Evolutionary conservation across 1,284 basidiomycete genomes (phyloP).

Genomic region (Athelia psychrophila): DNA sequence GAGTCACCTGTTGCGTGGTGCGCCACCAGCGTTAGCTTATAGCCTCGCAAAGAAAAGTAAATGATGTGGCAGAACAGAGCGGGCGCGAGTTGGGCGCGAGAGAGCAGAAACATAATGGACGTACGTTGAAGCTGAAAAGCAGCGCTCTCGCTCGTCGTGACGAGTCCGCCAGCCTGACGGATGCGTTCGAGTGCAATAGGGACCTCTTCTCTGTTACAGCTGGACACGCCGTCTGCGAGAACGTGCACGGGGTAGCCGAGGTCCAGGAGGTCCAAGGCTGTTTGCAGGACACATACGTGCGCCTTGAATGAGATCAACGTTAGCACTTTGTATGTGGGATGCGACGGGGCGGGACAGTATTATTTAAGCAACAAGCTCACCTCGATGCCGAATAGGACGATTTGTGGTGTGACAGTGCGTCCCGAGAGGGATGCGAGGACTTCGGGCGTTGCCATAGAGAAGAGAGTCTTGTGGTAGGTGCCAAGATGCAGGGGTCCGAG

Average conservation of each 20-base stretch:
- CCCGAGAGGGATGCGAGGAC: conserved; percentile 51
- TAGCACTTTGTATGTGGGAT: background rate
- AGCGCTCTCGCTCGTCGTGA: conserved; percentile 82
- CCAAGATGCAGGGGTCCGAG: conserved; percentile 59
- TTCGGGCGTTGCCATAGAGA: conserved; percentile 81
- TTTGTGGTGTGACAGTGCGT: conserved; percentile 48
- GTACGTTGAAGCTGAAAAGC: conserved; percentile 74
- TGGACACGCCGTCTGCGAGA: conserved; percentile 83
- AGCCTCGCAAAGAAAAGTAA: background rate
- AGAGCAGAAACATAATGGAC: too few species aligned
- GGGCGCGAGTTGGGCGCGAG: too few species aligned
- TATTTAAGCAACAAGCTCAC: conserved; percentile 32
- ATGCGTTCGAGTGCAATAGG: conserved; percentile 64
- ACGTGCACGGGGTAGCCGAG: conserved; percentile 62
- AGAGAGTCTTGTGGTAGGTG: conserved; percentile 69
- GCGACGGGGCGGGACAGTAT: conserved; percentile 9
- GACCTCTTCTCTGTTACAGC: conserved; percentile 72
- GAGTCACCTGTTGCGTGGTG: conserved; percentile 54
- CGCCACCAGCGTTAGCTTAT: conserved; percentile 9
- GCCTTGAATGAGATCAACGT: conserved; percentile 48
- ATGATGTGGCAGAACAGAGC: background rate
- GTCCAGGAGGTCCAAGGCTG: conserved; percentile 64
- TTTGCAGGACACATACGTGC: conserved; percentile 89
- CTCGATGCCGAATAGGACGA: conserved; percentile 87
- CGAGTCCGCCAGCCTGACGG: conserved; percentile 70